A percentile compares a stretch with the other conserved stretches of the same genome.
Conservation (phyloP, 306 rosid genomes). For the Quillaja saponaria region DNA sequence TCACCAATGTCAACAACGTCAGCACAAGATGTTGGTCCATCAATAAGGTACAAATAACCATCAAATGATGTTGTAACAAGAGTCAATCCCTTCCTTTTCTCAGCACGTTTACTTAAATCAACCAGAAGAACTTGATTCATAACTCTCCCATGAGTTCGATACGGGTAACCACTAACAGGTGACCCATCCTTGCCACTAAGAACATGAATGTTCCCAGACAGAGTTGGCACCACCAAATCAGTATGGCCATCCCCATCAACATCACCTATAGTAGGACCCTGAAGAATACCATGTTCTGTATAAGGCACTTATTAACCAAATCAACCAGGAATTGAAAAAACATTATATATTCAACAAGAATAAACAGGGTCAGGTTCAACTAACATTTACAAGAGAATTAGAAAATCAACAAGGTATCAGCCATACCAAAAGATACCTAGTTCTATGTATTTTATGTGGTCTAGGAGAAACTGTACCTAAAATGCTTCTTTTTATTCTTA, state of each 20-base stretch:
- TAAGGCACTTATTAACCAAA: too few species aligned
- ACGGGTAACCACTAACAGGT: slow-evolving; percentile 75
- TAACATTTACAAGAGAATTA: too few species aligned
- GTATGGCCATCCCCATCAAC: slow-evolving; percentile 96
- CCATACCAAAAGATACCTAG: too few species aligned
- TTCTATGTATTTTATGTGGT: too few species aligned
- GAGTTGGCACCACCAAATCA: slow-evolving; percentile 88
- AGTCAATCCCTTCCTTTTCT: slow-evolving; percentile 83
- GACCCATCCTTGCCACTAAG: slow-evolving; percentile 97
- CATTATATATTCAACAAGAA: too few species aligned
- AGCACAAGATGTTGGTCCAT: slow-evolving; percentile 92
- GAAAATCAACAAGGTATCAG: too few species aligned
- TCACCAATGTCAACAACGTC: slow-evolving; percentile 99
- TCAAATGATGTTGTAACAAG: slow-evolving; percentile 90
- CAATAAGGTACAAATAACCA: slow-evolving; percentile 92
- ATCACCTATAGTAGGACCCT: slow-evolving; percentile 94
- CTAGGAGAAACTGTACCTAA: too few species aligned
- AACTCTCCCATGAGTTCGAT: slow-evolving; percentile 88
- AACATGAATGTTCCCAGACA: slow-evolving; percentile 88
- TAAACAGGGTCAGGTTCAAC: too few species aligned
- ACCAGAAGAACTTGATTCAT: slow-evolving; percentile 95
- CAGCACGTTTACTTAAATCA: slow-evolving; percentile 72
- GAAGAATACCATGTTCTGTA: slow-evolving; percentile 23
- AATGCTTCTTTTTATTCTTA: not conserved
- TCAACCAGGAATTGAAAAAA: too few species aligned